Evolutionary conservation across 2,329 filamentous ascomycete species (phyloP).

Genomic region (Paraphoma sp.): DNA sequence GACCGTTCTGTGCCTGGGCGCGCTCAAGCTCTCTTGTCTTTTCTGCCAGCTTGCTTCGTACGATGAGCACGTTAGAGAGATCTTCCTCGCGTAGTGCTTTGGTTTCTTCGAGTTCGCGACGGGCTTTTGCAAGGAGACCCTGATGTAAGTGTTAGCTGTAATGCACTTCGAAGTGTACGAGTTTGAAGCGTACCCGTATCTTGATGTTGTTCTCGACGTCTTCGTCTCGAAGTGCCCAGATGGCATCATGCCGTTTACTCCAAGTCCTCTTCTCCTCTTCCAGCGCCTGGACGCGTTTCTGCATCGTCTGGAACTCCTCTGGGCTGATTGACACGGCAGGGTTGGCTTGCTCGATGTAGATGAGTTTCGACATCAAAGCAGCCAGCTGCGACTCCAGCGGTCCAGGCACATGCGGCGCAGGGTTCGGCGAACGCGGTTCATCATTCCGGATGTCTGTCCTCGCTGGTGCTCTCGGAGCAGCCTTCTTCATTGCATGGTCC

Average conservation of each 20-base stretch:
- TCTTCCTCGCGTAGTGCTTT: conserved; percentile 52
- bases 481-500: conserved; percentile 36
- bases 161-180: not conserved
- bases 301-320: conserved; percentile 44
- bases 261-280: conserved; percentile 48
- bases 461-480: conserved; percentile 25
- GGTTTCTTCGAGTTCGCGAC: conserved; percentile 48
- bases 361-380: conserved; percentile 46
- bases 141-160: not conserved
- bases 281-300: conserved; percentile 38
- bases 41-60: conserved; percentile 50
- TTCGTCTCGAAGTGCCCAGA: conserved; percentile 51
- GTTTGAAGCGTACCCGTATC: conserved; percentile 37
- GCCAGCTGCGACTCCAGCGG: conserved; percentile 46
- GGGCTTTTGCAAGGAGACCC: conserved; percentile 48
- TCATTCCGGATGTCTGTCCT: conserved; percentile 19
- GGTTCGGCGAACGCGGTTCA: conserved; percentile 23
- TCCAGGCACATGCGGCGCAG: conserved; percentile 37
- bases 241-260: conserved; percentile 48
- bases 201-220: conserved; percentile 54
- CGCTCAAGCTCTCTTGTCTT: conserved; percentile 47
- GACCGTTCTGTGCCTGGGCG: conserved; percentile 26
- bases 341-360: conserved; percentile 43
- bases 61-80: conserved; percentile 47
- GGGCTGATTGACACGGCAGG: conserved; percentile 45